Evolutionary conservation across 805 yeast genomes (phyloP), one percentile per base, ranked within the genome.

Genomic region (Isabelozyma heimii): DNA sequence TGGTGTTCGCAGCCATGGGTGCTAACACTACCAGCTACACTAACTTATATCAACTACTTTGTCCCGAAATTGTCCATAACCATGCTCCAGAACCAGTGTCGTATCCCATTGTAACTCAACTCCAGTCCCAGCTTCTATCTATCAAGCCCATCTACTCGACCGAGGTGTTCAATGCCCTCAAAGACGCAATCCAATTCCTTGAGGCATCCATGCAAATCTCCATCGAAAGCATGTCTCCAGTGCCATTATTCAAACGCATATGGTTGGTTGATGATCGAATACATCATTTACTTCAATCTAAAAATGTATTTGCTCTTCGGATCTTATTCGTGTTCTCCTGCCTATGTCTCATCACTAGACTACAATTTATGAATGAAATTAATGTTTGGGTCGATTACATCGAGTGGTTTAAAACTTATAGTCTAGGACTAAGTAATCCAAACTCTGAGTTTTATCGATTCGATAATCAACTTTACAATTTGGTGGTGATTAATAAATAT

Each of bases 1-100:
- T 40, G 15, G 30, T 40, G 15, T 40, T 40, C 26, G 43, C 43
- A 20, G 43, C 43, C 13, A 40, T 40, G 43, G 43, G 43, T 9
- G 16, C 43, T 16, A 17, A 40, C 27, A 17, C 27, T 12, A 40
- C 43, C 24, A 40, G 20, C 27, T 9, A 14, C 10, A 26, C 27
- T 13, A 40, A 40, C 27, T 17, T 40, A n/a, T 13, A 40, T 6
- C 43, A 40, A 26, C 6, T 40, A 4, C 16, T 37, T 13, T 15
- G 17, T 37, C 40, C 40, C 14, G 15, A 14, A 8, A 12, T 15
- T 7, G 14, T 8, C 10, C 17, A 37, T 6, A 15, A n/a, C 17
- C 17, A 10, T 8, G 40, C 14, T 8, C 10, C 8, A 10, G 9
- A 30, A 30, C 35, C n/a, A 10, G 40, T 37, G 9, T 2, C 40